Percentiles rank a stretch among this genome's conserved stretches.
phyloP scores from a whole-genome alignment of 805 yeast genomes.

The Komagataella pastoris region DNA sequence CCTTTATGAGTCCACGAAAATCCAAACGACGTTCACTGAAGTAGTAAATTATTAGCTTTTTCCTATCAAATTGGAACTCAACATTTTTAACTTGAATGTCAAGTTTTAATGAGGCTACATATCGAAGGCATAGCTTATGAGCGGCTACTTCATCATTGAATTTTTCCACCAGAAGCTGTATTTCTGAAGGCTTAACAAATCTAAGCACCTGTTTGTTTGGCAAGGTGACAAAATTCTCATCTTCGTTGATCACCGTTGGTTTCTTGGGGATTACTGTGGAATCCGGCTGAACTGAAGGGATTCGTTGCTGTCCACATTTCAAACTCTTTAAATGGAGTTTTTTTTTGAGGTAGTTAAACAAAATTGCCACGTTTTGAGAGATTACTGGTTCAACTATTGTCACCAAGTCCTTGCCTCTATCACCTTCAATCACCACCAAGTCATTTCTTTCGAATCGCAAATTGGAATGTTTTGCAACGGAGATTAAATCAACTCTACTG shows the following conservation, averaged over 20 bases:
- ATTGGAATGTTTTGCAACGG: slow-evolving; percentile 54
- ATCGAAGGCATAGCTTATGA: slow-evolving; percentile 44
- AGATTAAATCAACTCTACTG: slow-evolving; percentile 48
- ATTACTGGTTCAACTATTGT: slow-evolving; percentile 57
- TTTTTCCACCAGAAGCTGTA: slow-evolving; percentile 45
- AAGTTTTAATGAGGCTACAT: slow-evolving; percentile 22
- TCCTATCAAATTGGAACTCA: slow-evolving; percentile 73
- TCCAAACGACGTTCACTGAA: slow-evolving; percentile 54
- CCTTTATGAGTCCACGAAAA: slow-evolving; percentile 60
- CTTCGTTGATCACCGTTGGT: slow-evolving; percentile 28
- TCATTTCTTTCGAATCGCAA: slow-evolving; percentile 44
- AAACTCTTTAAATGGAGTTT: slow-evolving; percentile 50
- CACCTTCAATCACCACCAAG: slow-evolving; percentile 71
- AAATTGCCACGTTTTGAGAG: slow-evolving; percentile 49
- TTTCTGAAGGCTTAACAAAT: slow-evolving; percentile 65
- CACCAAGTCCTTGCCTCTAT: slow-evolving; percentile 70
- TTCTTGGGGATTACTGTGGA: slow-evolving; percentile 6
- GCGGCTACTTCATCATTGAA: slow-evolving; percentile 64
- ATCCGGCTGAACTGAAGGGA: slow-evolving; percentile 4
- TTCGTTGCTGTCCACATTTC: slow-evolving; percentile 18
- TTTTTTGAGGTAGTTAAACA: slow-evolving; percentile 64
- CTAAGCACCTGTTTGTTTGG: slow-evolving; percentile 71
- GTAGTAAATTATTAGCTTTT: slow-evolving; percentile 64
- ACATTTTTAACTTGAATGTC: slow-evolving; percentile 55
- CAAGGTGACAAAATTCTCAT: slow-evolving; percentile 49